phyloP scores from a whole-genome alignment of 2,329 filamentous ascomycete species.

The Bipolaris gigantea region DNA sequence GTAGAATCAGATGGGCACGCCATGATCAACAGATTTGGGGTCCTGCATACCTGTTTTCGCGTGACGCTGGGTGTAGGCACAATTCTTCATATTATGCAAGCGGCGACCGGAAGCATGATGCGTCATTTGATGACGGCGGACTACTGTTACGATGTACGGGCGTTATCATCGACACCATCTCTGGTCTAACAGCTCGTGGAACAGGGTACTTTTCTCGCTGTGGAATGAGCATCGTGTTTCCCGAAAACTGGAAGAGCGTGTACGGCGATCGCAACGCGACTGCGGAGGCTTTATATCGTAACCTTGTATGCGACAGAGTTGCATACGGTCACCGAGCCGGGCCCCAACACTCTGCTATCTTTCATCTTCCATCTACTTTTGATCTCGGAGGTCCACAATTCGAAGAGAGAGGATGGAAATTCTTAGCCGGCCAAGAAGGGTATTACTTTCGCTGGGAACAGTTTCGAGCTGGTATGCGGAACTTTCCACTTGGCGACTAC shows the following conservation, averaged over 20 bases:
- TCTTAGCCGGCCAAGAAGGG: not conserved
- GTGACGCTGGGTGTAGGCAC: not conserved
- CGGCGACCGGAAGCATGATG: not conserved
- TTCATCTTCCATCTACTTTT: not conserved
- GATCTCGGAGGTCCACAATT: not conserved
- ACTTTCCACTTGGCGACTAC: not conserved
- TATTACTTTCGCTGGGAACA: not conserved
- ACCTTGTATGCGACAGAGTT: not conserved
- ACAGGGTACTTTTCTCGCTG: not conserved
- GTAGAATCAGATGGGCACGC: not conserved
- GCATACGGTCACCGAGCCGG: not conserved
- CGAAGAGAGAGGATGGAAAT: not conserved
- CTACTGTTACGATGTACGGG: not conserved
- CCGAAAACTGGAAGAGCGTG: not conserved
- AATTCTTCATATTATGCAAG: not conserved
- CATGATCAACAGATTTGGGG: not conserved
- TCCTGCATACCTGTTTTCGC: not conserved
- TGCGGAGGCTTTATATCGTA: conserved; percentile 1
- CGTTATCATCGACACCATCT: not conserved
- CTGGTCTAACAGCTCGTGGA: not conserved
- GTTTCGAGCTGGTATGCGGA: not conserved
- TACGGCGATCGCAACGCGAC: not conserved
- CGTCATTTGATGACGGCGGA: not conserved
- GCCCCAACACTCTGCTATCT: not conserved
- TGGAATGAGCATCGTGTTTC: not conserved